Evolutionary conservation across 176 grass and related monocot species (phyloP), one percentile per base, ranked within the genome.

Genomic region (Ananas comosus): DNA sequence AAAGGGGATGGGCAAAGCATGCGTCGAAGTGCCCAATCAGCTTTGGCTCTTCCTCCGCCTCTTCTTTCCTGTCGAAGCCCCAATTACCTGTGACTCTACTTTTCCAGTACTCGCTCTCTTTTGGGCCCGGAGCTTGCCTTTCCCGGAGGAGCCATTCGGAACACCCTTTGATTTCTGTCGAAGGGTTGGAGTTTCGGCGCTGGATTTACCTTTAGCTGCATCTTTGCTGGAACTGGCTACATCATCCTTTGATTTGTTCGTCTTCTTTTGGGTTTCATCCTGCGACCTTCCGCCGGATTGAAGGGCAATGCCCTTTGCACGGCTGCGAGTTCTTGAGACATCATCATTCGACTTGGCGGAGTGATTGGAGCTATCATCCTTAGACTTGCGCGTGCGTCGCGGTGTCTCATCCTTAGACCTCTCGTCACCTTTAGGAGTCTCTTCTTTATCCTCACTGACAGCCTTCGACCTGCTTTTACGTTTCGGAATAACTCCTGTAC

Each of bases 401-500:
- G 68, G 8, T 74, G 18, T 84, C 16, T n/a, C 63, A 51, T 23
- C 69, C 57, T 58, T 63, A 54, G 75, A 64, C 13, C 72, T 82
- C 24, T 64, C 77, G 67, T 76, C 57, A 69, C 33, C 5, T 42
- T 42, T 78, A 63, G 0, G 82, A 69, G 69, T 51, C 80, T 2
- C 72, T 58, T 50, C 56, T 61, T 81, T 80, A 68, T 66, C 79
- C 13, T 83, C 22, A 42, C 13, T 42, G 33, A 6, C 66, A 68
- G 10, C 66, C 73, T 83, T 91, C 16, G 74, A 74, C 69, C 78
- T 71, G 56, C 80, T 81, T 69, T 79, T 86, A 27, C 76, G 76
- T 74, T 81, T 86, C 1, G 74, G 65, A 67, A 48, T 59, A 77
- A 83, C 64, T 2, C 63, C 48, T 29, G 23, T 54, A 59, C 50